Base-by-base conservation (phyloP, 805 yeast genomes). In the Metschnikowia drakensbergensis region DNA sequence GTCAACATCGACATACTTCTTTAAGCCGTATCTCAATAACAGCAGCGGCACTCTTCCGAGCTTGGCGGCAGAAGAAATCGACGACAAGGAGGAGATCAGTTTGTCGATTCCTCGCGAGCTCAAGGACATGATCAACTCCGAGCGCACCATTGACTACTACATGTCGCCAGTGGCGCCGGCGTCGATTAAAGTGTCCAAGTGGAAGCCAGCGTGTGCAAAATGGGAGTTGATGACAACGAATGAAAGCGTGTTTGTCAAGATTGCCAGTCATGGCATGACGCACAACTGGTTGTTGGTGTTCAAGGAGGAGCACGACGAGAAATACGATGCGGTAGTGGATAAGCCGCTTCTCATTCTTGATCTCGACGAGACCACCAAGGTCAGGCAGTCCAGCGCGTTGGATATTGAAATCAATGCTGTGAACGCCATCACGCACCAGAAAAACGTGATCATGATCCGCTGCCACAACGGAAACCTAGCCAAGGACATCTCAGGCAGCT, bases 171-270 rank as follows among this genome's bases (percentile, higher is more conserved):
- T 67, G 1, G 27, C 66, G 1, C 66, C 75, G 5, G 66, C 68
- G 50, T 54, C 69, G 5, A 57, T 72, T 59, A 71, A 68, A 42
- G 63, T 72, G 8, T 72, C 76, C 11, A 68, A 65, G 50, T 72
- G 77, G 77, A 72, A 69, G 51, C 56, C 62, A 34, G 64, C 64
- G 32, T 66, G 61, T 37, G 77, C 76, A 2, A 71, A 71, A 48
- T 72, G 76, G 76, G 76, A 72, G 54, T 65, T 72, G 72, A 47
- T 72, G 42, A 71, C 76, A 0, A 55, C 65, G 8, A 64, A 59
- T 46, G 74, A 70, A 33, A 65, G 58, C 29, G 50, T 72, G 2
- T 72, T 71, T 51, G 47, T 67, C 34, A 72, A 71, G 52, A 62
- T 72, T n/a, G 74, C 62, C 5, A 70, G 71, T 53, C 65, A 71